Evolutionary conservation across 1,139 yeast genomes (phyloP).

Genomic region (Hansenula lynferdii): DNA sequence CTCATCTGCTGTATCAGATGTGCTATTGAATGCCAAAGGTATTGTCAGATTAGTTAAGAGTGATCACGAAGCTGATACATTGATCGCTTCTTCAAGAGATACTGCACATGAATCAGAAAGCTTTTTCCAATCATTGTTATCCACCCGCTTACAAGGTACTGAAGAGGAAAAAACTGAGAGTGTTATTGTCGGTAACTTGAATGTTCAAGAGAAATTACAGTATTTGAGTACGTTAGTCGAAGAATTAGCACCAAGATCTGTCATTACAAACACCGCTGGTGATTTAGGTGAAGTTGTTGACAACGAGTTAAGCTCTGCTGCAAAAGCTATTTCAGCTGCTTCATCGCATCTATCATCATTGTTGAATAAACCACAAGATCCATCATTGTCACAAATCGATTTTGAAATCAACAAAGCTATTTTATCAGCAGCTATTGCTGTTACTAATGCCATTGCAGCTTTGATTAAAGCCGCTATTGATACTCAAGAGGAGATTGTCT

Average conservation of each 20-base stretch:
- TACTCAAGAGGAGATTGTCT: conserved; percentile 79
- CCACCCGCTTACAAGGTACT: conserved; percentile 44
- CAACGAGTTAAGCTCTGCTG: conserved; percentile 67
- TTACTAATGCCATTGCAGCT: conserved; percentile 72
- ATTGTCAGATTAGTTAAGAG: conserved; percentile 49
- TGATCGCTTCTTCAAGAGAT: conserved; percentile 46
- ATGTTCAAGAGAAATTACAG: conserved; percentile 69
- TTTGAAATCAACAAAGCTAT: conserved; percentile 75
- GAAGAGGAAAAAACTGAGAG: conserved; percentile 71
- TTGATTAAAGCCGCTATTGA: conserved; percentile 76
- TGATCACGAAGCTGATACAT: conserved; percentile 46
- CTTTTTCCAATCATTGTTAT: conserved; percentile 56
- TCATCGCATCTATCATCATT: conserved; percentile 54
- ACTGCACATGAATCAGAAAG: conserved; percentile 59
- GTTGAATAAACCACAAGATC: conserved; percentile 43
- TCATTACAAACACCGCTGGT: conserved; percentile 25
- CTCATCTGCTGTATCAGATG: conserved; percentile 59
- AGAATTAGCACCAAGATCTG: conserved; percentile 42
- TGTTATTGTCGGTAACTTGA: conserved; percentile 72
- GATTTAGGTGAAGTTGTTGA: conserved; percentile 71
- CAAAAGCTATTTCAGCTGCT: conserved; percentile 64
- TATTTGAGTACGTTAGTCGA: conserved; percentile 53
- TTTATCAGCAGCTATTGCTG: conserved; percentile 73
- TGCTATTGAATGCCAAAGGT: conserved; percentile 69
- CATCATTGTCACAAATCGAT: conserved; percentile 54